A percentile compares a stretch with the other conserved stretches of the same genome.
Conservation (phyloP, 1,284 basidiomycete genomes). For the Vanrija pseudolonga region DNA sequence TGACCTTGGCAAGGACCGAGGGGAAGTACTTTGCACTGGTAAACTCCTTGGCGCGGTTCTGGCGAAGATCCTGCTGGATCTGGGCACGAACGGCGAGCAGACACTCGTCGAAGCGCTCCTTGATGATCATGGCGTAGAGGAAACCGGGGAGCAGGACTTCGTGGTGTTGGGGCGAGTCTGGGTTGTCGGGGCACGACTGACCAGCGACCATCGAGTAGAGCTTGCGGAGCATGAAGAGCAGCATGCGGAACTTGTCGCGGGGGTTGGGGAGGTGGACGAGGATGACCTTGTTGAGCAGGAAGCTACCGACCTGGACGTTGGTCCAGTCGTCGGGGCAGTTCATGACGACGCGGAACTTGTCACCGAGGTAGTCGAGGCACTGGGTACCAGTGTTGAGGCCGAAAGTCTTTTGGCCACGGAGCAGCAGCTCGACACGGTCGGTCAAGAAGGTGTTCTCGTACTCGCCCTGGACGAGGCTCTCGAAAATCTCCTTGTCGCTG, state of each 20-base stretch:
- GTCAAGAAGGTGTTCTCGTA: constrained; percentile 97
- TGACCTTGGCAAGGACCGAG: constrained; percentile 72
- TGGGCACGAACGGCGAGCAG: constrained; percentile 70
- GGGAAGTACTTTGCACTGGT: constrained; percentile 81
- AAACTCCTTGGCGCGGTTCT: constrained; percentile 74
- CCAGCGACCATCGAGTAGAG: constrained; percentile 88
- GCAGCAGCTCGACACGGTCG: constrained; percentile 95
- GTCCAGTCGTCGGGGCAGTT: constrained; percentile 91
- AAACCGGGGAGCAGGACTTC: constrained; percentile 93
- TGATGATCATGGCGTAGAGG: constrained; percentile 96
- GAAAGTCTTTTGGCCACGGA: constrained; percentile 94
- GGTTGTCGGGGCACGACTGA: constrained; percentile 90
- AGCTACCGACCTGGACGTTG: constrained; percentile 75
- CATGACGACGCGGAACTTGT: constrained; percentile 93
- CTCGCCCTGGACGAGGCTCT: constrained; percentile 95
- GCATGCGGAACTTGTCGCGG: constrained; percentile 94
- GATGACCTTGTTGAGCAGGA: constrained; percentile 80
- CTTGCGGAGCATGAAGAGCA: constrained; percentile 99
- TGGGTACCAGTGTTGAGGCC: constrained; percentile 83
- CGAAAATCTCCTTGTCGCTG: constrained; percentile 96
- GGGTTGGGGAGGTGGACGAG: constrained; percentile 85
- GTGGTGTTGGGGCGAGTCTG: constrained; percentile 98
- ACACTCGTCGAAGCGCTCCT: constrained; percentile 91
- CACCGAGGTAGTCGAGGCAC: constrained; percentile 93
- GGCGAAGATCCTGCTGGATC: constrained; percentile 70